Conservation (phyloP, 169 alveolate genomes). For the Plasmodium gonderi region DNA sequence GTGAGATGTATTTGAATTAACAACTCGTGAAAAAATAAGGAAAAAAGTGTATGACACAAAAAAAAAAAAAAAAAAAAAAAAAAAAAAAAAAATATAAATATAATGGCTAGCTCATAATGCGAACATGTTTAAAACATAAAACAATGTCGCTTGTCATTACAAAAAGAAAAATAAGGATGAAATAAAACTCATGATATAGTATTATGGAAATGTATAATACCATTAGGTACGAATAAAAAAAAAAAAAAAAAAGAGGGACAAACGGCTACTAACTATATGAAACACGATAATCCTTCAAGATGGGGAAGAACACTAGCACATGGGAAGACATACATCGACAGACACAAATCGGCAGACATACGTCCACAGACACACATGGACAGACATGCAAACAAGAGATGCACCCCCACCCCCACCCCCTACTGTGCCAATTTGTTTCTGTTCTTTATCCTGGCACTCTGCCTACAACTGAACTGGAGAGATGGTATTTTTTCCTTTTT, state of each 20-base stretch:
- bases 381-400: neutral
- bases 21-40: neutral
- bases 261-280: neutral
- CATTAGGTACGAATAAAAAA: too few species aligned
- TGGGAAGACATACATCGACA: too few species aligned
- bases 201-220: too few species aligned
- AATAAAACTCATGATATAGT: too few species aligned
- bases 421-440: constrained; percentile 20
- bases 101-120: neutral
- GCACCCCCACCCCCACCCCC: neutral
- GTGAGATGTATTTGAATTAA: neutral
- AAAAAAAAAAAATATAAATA: neutral
- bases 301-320: too few species aligned
- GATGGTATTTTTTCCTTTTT: constrained; percentile 54
- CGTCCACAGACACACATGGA: neutral
- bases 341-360: neutral
- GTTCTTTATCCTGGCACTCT: constrained; percentile 29
- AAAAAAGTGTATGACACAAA: neutral
- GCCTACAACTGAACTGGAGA: constrained; percentile 17
- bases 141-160: too few species aligned
- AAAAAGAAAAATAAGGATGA: too few species aligned
- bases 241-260: neutral
- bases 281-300: too few species aligned
- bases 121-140: too few species aligned
- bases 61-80: constrained; percentile 15